Evolutionary conservation across 116 monocot species (phyloP), one percentile per base, ranked within the genome.

Genomic region (Trichopus zeylanicus): DNA sequence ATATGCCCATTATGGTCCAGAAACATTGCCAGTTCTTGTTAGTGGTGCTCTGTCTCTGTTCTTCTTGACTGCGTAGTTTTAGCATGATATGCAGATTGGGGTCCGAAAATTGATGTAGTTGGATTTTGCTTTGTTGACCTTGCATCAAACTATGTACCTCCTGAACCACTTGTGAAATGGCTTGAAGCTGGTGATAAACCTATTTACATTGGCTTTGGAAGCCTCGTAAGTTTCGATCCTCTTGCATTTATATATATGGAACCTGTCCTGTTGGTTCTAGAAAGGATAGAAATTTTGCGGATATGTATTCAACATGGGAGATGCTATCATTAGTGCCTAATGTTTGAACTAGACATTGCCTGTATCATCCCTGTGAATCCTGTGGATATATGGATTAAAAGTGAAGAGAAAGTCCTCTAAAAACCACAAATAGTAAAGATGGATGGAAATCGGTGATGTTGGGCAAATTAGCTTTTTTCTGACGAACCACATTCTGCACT

Each of bases 71-170:
- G 42, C 42, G 13, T 42, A 42, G 42, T 49, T 49, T 49, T 46
- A 8, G 0, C 23, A 39, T 76, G 24, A 26, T 31, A 61, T 70
- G 56, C 77, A 98, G 98, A 98, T 46, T 98, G 98, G 98, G 98
- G 98, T 37, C 85, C 91, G 4, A 98, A 85, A 61, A 78, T 98
- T 72, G 98, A 98, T 83, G 91, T 98, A 46, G 98, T 98, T 67
- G 98, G 91, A 13, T 98, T 98, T 91, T 85, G 91, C 78, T 98
- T 98, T 64, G 91, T 98, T 78, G 91, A 98, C 63, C 88, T 98
- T 67, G 88, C 92, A 42, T 91, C 98, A 70, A 85, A 88, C 60
- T 98, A 91, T 67, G 75, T 80, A 62, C 91, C 98, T 53, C 98
- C 98, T n/a, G 82, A 91, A 64, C 53, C 71, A 62, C 87, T 98